Evolutionary conservation across 176 grass and related monocot genomes (phyloP).

Genomic region (Musa itinerans): DNA sequence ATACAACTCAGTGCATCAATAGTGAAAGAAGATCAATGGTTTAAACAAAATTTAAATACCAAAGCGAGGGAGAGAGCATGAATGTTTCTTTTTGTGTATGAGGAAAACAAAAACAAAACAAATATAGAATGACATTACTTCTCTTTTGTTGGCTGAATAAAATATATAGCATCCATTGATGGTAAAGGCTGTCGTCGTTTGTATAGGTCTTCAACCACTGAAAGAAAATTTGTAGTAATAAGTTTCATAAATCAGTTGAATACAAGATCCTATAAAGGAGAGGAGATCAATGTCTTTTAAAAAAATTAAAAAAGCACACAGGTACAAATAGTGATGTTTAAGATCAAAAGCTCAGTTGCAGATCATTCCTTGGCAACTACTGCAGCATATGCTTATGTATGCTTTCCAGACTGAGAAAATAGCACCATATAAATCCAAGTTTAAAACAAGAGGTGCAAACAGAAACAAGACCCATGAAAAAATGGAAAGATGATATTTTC

Average conservation of each 20-base stretch:
- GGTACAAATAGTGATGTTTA: not conserved
- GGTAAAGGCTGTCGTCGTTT: constrained; percentile 93
- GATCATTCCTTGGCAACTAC: not conserved
- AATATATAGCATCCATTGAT: constrained; percentile 96
- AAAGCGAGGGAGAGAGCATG: no score
- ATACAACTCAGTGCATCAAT: no score
- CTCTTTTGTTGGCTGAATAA: constrained; percentile 96
- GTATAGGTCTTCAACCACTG: constrained; percentile 98
- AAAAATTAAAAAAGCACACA: not conserved
- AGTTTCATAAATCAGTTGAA: constrained; percentile 5
- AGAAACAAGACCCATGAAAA: not conserved
- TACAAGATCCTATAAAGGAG: not conserved
- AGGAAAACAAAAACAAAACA: constrained; percentile 16
- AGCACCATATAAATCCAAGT: not conserved
- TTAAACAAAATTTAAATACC: no score
- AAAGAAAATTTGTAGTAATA: constrained; percentile 21
- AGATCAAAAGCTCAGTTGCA: not conserved
- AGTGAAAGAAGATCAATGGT: no score
- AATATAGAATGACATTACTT: constrained; percentile 55
- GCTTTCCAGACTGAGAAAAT: not conserved
- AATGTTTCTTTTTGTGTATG: no score
- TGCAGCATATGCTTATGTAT: not conserved
- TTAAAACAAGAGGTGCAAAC: not conserved
- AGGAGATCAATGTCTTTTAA: not conserved
- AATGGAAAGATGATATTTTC: not conserved